phyloP scores from a whole-genome alignment of 2,329 filamentous ascomycete genomes.

The Aspergillus intermedius region DNA sequence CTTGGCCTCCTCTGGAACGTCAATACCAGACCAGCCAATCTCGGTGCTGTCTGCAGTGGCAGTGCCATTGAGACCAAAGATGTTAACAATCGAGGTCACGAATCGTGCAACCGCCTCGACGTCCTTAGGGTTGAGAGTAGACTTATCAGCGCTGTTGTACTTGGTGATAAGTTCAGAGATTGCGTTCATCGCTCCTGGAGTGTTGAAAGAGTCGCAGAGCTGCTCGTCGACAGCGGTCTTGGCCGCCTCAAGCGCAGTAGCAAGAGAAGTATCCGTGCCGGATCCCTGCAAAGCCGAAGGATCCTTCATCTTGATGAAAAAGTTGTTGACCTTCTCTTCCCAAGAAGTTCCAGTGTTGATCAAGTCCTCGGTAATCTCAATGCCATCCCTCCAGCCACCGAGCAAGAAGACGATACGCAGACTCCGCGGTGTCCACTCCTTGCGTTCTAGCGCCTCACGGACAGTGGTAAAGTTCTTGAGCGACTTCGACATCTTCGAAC shows the following conservation, averaged over 20 bases:
- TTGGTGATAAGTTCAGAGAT: constrained; percentile 72
- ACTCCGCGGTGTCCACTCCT: constrained; percentile 68
- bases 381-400: constrained; percentile 81
- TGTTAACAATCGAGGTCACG: constrained; percentile 75
- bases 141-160: constrained; percentile 56
- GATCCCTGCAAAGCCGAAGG: constrained; percentile 25
- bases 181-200: constrained; percentile 68
- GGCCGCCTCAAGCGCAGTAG: constrained; percentile 46
- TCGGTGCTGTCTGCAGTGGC: constrained; percentile 29
- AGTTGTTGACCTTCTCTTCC: constrained; percentile 72
- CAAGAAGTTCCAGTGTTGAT: constrained; percentile 66
- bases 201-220: constrained; percentile 82
- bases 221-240: constrained; percentile 57
- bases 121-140: constrained; percentile 41
- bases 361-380: constrained; percentile 84
- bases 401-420: constrained; percentile 82
- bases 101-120: constrained; percentile 60
- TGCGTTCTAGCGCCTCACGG: constrained; percentile 64
- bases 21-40: constrained; percentile 61
- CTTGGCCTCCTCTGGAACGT: constrained; percentile 54
- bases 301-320: constrained; percentile 56
- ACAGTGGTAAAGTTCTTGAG: constrained; percentile 96
- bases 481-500: constrained; percentile 93
- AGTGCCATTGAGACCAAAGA: constrained; percentile 63
- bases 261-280: constrained; percentile 33